These are phyloP conservation scores for Metschnikowia arizonensis DNA, from an alignment of 805 yeast species.

Conservation along the genomic window DNA sequence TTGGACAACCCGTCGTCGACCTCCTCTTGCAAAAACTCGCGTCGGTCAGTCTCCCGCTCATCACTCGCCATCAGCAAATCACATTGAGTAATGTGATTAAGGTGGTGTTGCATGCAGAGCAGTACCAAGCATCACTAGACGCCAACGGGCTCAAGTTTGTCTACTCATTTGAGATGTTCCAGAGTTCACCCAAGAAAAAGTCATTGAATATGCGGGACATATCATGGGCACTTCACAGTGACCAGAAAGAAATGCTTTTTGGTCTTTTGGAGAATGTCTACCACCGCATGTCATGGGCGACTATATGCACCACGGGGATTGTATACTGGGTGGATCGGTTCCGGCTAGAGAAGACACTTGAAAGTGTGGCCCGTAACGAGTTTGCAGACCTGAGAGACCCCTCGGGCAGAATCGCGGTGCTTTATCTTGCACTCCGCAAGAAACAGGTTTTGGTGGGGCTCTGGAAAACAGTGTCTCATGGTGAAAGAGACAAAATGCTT, in stretches of 20 bases:
- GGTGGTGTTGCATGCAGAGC: constrained; percentile 54
- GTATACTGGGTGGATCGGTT: constrained; percentile 59
- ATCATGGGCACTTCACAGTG: constrained; percentile 83
- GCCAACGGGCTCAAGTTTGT: constrained; percentile 67
- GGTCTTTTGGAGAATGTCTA: constrained; percentile 44
- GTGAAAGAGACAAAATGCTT: constrained; percentile 79
- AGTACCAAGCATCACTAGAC: constrained; percentile 45
- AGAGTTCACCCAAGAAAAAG: constrained; percentile 45
- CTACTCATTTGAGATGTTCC: constrained; percentile 65
- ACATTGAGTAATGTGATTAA: constrained; percentile 69
- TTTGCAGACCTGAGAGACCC: constrained; percentile 69
- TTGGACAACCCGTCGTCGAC: constrained; percentile 41
- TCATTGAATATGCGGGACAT: constrained; percentile 73
- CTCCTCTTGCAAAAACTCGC: constrained; percentile 57
- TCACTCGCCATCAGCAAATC: constrained; percentile 88
- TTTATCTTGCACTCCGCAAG: constrained; percentile 73
- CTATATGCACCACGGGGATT: constrained; percentile 57
- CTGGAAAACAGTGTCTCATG: constrained; percentile 77
- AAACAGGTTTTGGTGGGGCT: constrained; percentile 72
- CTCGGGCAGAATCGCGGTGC: constrained; percentile 58
- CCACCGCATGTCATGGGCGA: constrained; percentile 54
- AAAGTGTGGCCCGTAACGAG: constrained; percentile 66
- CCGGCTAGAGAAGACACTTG: constrained; percentile 44
- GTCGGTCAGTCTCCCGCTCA: constrained; percentile 64
- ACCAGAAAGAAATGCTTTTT: constrained; percentile 64